Conservation (phyloP, 1,139 yeast species). For the Scheffersomyces quercinus region DNA sequence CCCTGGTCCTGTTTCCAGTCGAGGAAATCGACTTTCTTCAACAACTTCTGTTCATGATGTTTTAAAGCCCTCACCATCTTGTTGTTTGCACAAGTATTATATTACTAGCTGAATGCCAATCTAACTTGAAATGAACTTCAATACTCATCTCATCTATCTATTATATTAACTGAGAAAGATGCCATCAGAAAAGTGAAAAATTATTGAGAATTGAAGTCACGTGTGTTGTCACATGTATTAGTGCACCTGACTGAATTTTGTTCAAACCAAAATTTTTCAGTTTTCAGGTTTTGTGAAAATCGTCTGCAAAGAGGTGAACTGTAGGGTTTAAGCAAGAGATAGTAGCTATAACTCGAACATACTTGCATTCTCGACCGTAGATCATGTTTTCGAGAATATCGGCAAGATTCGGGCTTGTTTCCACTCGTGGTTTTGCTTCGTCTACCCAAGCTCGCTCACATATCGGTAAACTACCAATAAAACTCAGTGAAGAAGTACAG, state of each 20-base stretch:
- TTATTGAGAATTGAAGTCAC: too few species aligned
- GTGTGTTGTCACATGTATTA: too few species aligned
- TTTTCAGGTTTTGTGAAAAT: too few species aligned
- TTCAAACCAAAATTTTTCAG: too few species aligned
- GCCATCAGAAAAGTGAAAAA: too few species aligned
- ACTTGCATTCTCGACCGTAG: too few species aligned
- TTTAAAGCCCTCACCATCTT: slow-evolving; percentile 87
- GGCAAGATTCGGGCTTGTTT: slow-evolving; percentile 1
- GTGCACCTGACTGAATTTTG: too few species aligned
- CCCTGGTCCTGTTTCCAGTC: slow-evolving; percentile 98
- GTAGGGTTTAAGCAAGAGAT: too few species aligned
- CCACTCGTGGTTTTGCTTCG: slow-evolving; percentile 22
- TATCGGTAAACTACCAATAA: slow-evolving; percentile 44
- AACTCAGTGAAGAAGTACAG: slow-evolving; percentile 32
- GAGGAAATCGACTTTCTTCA: slow-evolving; percentile 93
- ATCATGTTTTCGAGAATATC: neutral
- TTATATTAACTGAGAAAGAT: neutral
- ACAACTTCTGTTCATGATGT: slow-evolving; percentile 91
- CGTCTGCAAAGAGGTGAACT: too few species aligned
- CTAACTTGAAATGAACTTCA: neutral
- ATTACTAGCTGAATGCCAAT: neutral
- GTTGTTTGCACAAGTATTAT: neutral
- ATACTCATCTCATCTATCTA: neutral
- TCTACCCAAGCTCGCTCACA: slow-evolving; percentile 34
- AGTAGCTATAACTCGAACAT: too few species aligned